Base-by-base conservation (phyloP, 441 rosid species). In the Euphorbia celastroides region DNA sequence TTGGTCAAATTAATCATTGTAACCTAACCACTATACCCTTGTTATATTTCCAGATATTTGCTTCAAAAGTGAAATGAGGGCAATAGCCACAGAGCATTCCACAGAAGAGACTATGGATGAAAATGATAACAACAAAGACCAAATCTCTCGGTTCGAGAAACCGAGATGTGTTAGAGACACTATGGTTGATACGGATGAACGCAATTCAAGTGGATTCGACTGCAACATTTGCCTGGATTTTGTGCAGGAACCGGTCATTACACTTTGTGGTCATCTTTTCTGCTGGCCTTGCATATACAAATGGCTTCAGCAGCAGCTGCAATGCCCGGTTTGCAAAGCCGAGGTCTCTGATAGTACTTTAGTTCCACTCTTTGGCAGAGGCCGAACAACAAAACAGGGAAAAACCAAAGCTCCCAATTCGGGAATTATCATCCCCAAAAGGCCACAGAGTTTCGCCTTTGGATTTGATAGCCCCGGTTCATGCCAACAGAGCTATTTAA, bases 281-380 rank as follows among this genome's bases (percentile, higher is more conserved):
- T 94, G 99, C 65, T 94, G 99, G 99, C 99, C 99, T 7, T 94
- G 99, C 68, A 88, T 91, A 34, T 91, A 94, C 87, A 86, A 78
- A 74, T 94, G 99, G 97, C 92, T 91, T 66, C 75, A 89, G 41
- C 92, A 75, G 41, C 92, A 74, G 41, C 82, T 64, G 51, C 84
- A 85, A 14, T 94, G 99, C 59, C 99, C 99, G 22, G 99, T 94
- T 36, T 94, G 99, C 81, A 91, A 85, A 77, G 77, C 97, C 0
- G 85, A 87, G 62, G 82, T 94, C 25, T 86, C 97, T n/a, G 72
- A 80, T 34, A 70, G 84, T 30, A 73, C 88, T 2, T 57, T 93
- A 22, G 80, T 94, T 60, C 99, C 99, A 3, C 90, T 94, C 25
- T 91, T 88, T 5, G 93, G 93, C 9, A 78, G 88, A 3, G 94